These are phyloP conservation scores for Penicillium daleae DNA, from an alignment of 495 filamentous ascomycete species.

Conservation along the genomic window DNA sequence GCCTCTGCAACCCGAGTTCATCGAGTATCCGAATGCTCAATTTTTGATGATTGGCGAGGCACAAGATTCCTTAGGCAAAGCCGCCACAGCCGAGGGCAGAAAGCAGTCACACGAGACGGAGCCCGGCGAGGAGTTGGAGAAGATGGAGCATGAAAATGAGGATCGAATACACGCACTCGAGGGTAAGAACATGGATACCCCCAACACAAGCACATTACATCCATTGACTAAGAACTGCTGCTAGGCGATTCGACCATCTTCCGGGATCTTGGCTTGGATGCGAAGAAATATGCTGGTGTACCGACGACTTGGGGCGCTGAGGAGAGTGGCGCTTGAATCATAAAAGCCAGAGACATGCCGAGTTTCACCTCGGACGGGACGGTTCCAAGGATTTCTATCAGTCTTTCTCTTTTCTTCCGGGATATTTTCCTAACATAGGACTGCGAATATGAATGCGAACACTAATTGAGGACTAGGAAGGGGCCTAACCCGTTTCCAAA, in stretches of 20 bases:
- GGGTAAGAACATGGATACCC: conserved; percentile 38
- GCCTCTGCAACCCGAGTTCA: conserved; percentile 70
- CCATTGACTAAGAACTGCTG: conserved; percentile 3
- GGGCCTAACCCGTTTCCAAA: background rate
- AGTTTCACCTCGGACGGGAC: background rate
- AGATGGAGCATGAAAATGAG: conserved; percentile 65
- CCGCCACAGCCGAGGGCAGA: conserved; percentile 59
- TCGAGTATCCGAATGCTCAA: conserved; percentile 80
- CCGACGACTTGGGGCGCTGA: conserved; percentile 52
- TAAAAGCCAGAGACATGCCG: background rate
- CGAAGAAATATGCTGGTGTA: conserved; percentile 54
- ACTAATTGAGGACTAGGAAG: background rate
- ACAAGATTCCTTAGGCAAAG: conserved; percentile 61
- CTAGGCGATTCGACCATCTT: conserved; percentile 57
- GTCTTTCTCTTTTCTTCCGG: background rate
- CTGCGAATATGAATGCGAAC: background rate
- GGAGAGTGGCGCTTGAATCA: background rate
- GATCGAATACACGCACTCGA: conserved; percentile 57
- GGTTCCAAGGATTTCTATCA: background rate
- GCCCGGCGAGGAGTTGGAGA: conserved; percentile 62
- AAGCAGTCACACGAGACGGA: conserved; percentile 63
- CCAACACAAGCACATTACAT: background rate
- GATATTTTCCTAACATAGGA: background rate
- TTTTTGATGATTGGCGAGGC: conserved; percentile 81
- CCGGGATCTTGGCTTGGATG: conserved; percentile 53